Base-by-base conservation (phyloP, 2,329 filamentous ascomycete species). In the Thielaviopsis musarum region DNA sequence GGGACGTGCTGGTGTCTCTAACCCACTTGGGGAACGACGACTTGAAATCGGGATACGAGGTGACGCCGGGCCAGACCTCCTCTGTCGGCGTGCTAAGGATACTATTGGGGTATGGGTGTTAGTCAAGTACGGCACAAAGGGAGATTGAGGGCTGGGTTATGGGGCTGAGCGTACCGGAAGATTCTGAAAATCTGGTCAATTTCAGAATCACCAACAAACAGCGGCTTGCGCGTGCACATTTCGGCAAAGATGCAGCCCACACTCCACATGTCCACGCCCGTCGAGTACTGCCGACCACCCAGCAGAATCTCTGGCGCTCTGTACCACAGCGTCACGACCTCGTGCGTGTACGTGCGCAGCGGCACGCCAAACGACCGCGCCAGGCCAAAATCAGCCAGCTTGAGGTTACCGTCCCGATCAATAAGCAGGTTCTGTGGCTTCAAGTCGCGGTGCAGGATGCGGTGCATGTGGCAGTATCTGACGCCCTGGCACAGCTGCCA, bases 211-310 rank as follows among this genome's bases (percentile, higher is more conserved):
- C 90, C 90, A 13, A 90, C 89, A 76, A 95, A 95, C 52, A 95
- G 77, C 5, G 90, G 89, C 73, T 94, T 95, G 67, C 88, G 82
- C 1, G 90, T 95, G 73, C 88, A 94, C 91, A 95, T 95, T 72
- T 95, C 90, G 10, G 91, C 90, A 70, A 95, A 95, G 71, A 95
- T 95, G 71, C 89, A 93, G 63, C 90, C 90, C 56, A 91, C 84
- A 34, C 88, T 93, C 90, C 90, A 95, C 87, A 95, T 95, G 68
- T 95, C 90, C 51, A 95, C 89, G 60, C 90, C 90, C 15, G 90
- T 95, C 15, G 88, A 93, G 74, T 95, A 95, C 70, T 95, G 89
- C 57, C 90, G 84, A 60, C 90, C 89, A 69, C 90, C 90, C 1
- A 95, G 82, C 21, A 95, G 78, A 71, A 95, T 94, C 71, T 95